Evolutionary conservation across 371 early-diverging fungal species (phyloP), one percentile per base, ranked within the genome.

Genomic region (Caulochytrium protostelioides): DNA sequence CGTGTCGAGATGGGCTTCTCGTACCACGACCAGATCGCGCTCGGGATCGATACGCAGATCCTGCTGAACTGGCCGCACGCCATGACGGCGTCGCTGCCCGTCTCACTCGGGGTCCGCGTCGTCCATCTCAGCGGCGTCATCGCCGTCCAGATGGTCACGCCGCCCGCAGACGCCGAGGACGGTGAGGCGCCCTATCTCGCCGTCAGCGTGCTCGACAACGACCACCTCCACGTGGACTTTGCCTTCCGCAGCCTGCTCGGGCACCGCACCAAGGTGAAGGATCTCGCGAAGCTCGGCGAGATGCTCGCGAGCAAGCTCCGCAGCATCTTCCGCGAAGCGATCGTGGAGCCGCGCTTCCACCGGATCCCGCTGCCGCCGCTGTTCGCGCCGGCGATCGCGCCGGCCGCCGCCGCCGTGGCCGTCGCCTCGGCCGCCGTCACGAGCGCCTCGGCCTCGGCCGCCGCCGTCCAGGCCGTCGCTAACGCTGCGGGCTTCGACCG

Each of bases 241-340:
- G n/a, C n/a, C n/a, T n/a, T n/a, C n/a, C n/a, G n/a, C n/a, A 22
- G 86, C 0, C 50, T 89, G 14, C 64, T 92, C 28, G 92, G 92
- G 0, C 81, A 83, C 37, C 68, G 79, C 38, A 83, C 89, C 19
- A 92, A 92, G 48, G 68, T 90, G 19, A 85, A 86, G 49, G 84
- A 85, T 46, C 59, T 90, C 28, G 90, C 92, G 8, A 85, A 83
- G 55, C 55, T 92, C 26, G 76, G 83, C 1, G 72, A 76, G 22
- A 49, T 91, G 17, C 77, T 92, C 30, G 72, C 72, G 5, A 62
- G 69, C 13, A 70, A 71, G 37, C 44, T 83, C 19, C 62, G 75
- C 12, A 59, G 68, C 19, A 61, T 72, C n/a, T 79, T 80, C 40
- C 40, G 46, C 7, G 50, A 56, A 9, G 45, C 42, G 36, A 40